Percentiles rank a stretch among this genome's conserved stretches.
phyloP scores from a whole-genome alignment of 352 stramenopile species.

The Globisporangium takayamanum region DNA sequence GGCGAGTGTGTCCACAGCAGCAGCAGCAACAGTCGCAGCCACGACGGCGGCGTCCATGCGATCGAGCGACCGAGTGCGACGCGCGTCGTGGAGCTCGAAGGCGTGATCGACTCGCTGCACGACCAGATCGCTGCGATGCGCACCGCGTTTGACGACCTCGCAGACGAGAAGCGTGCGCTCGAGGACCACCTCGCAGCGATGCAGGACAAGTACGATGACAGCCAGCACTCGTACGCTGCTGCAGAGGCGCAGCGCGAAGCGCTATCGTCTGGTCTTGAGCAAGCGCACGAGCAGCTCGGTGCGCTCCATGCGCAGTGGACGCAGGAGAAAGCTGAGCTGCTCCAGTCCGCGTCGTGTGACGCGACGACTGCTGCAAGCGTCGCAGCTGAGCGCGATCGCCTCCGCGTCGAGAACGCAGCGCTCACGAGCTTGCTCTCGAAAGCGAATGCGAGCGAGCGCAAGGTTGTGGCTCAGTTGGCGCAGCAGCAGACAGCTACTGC shows the following conservation, averaged over 20 bases:
- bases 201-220: conserved; percentile 33
- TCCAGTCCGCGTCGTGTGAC: conserved; percentile 25
- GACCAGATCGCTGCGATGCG: conserved; percentile 5
- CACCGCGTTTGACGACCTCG: conserved; percentile 1
- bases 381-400: conserved; percentile 26
- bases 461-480: conserved; percentile 20
- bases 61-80: conserved; percentile 6
- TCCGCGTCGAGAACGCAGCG: conserved; percentile 34
- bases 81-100: conserved; percentile 15
- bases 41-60: conserved; percentile 2
- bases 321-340: conserved; percentile 48
- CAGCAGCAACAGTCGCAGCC: background rate
- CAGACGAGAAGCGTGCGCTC: conserved; percentile 2
- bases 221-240: conserved; percentile 36
- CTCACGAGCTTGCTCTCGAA: conserved; percentile 25
- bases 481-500: conserved; percentile 15
- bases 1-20: background rate
- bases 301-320: conserved; percentile 52
- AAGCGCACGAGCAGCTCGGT: conserved; percentile 45
- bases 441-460: conserved; percentile 29
- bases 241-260: conserved; percentile 34
- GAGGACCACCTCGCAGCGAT: conserved; percentile 20
- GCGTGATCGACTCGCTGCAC: conserved; percentile 4
- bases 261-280: conserved; percentile 36
- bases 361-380: conserved; percentile 26